Evolutionary conservation across 192 early-diverging fungal genomes (phyloP), one percentile per base, ranked within the genome.

Genomic region (Coemansia sp.): DNA sequence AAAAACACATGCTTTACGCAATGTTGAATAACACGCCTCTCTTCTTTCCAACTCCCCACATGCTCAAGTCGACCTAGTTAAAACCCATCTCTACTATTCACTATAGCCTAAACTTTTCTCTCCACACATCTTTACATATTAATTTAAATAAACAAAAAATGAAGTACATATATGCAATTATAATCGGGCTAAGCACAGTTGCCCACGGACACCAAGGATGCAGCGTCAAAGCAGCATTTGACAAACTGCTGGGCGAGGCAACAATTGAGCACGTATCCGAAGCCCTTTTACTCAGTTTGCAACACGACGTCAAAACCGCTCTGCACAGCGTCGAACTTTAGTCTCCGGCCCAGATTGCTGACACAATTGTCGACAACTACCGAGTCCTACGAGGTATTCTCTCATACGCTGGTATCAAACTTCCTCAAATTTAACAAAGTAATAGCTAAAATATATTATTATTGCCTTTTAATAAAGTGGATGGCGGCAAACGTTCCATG

Each of bases 211-310:
- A 76, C 26, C 74, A 70, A 45, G 74, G 64, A 16, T 70, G 74
- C 20, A 66, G 63, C 16, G 61, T 61, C 11, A 68, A 76, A 14
- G 60, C 67, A 16, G 74, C 74, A 5, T 20, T 70, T 13, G 47
- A 66, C 26, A 70, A 59, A 29, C 43, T 76, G 3, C 19, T 76
- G 7, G 61, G 52, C 1, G 48, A 75, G 18, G 59, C 57, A 1
- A 70, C 59, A 6, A 26, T 76, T 22, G 55, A 54, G 11, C 68
- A 76, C 12, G 50, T 76, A 4, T 70, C 74, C 32, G 64, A 76
- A 14, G 64, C 64, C 2, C 32, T 76, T 9, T 45, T 76, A 27
- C 63, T 45, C 1, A 52, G 18, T 13, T 19, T 76, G n/a, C 68
- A 70, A 61, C 68, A 61, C 10, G 61, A 66, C 18, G 61, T 76